Evolutionary conservation across 257 asterid species (phyloP).

Genomic region (Solanum acaule): DNA sequence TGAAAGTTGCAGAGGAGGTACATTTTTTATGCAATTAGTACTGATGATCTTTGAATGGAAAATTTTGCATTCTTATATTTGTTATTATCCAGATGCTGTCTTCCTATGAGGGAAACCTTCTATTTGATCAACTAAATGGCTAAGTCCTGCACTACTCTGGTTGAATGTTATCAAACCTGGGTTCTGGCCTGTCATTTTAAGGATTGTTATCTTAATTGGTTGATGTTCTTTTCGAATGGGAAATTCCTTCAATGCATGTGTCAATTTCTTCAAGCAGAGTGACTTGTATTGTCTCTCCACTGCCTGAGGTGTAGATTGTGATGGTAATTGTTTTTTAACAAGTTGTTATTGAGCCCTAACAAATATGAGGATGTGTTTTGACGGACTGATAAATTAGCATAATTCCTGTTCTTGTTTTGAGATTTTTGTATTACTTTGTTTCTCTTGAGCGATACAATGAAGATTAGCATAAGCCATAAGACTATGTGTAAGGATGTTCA

Average conservation of each 20-base stretch:
- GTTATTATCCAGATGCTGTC: neutral
- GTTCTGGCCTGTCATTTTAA: neutral
- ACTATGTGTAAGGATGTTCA: neutral
- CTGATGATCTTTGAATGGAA: neutral
- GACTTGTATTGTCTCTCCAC: neutral
- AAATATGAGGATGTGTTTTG: neutral
- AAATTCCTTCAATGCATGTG: neutral
- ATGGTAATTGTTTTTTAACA: neutral
- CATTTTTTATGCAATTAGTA: conserved; percentile 4
- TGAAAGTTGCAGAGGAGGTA: conserved; percentile 19
- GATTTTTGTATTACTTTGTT: neutral
- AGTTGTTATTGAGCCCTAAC: neutral
- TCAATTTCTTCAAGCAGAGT: neutral
- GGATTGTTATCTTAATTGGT: neutral
- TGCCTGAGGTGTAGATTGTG: neutral
- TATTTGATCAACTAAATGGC: neutral
- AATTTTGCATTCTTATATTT: neutral
- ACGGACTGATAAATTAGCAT: neutral
- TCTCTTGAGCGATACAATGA: neutral
- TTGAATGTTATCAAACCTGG: neutral
- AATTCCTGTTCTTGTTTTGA: neutral
- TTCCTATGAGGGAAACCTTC: neutral
- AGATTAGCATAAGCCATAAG: neutral
- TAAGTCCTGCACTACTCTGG: neutral
- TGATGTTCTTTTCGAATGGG: neutral